Evolutionary conservation across 2,329 filamentous ascomycete species (phyloP).

Genomic region (Aschersonia sp.): DNA sequence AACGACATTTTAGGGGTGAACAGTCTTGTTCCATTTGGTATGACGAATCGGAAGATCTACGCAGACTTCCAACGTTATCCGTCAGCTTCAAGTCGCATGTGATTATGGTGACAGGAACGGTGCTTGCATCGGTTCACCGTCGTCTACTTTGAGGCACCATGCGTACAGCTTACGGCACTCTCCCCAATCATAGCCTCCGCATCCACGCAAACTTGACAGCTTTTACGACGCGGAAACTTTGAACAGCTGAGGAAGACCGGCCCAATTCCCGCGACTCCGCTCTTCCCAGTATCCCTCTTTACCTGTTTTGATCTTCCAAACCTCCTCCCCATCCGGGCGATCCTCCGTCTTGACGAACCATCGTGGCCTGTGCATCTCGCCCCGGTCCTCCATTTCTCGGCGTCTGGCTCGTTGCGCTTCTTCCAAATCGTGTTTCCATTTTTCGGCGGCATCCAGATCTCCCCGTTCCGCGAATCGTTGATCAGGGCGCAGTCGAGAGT

Average conservation of each 20-base stretch:
- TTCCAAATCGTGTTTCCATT: slow-evolving; percentile 68
- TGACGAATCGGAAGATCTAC: background rate
- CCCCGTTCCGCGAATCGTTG: slow-evolving; percentile 76
- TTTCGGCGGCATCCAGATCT: slow-evolving; percentile 70
- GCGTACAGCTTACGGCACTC: no score
- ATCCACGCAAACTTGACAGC: background rate
- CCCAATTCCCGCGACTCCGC: slow-evolving; percentile 55
- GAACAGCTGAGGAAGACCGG: slow-evolving; percentile 37
- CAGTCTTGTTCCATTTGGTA: no score
- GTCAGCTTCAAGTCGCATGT: background rate
- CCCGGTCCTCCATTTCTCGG: slow-evolving; percentile 59
- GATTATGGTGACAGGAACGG: background rate
- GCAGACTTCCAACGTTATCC: background rate
- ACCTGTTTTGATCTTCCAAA: slow-evolving; percentile 64
- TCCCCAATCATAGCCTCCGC: no score
- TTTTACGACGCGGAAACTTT: slow-evolving; percentile 13
- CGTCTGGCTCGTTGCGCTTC: slow-evolving; percentile 69
- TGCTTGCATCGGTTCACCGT: background rate
- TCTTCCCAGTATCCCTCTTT: slow-evolving; percentile 93
- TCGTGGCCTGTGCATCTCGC: slow-evolving; percentile 56
- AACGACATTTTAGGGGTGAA: no score
- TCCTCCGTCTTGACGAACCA: slow-evolving; percentile 73
- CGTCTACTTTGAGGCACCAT: background rate
- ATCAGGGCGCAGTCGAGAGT: slow-evolving; percentile 73
- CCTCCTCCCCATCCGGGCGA: slow-evolving; percentile 44